Evolutionary conservation across 2,329 filamentous ascomycete genomes (phyloP), one percentile per base, ranked within the genome.

Genomic region (Neophaeococcomyces mojaviensis): DNA sequence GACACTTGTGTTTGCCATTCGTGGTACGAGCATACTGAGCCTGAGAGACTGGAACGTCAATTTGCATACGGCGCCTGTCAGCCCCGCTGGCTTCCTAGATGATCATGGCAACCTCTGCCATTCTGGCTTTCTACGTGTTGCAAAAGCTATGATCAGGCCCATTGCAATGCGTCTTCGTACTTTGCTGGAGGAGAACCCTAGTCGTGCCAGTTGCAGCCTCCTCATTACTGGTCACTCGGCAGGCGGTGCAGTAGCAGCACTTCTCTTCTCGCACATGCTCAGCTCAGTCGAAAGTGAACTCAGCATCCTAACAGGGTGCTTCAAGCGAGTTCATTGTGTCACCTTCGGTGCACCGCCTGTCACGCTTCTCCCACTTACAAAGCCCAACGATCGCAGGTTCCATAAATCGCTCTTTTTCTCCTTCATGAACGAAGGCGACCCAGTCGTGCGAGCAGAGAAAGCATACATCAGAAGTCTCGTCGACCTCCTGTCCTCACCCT

Each of bases 41-140:
- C 85, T 92, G 55, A 80, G 85, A 69, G 88, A 94, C 65, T 94
- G 88, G 88, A 77, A 84, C 1, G 84, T 92, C 37, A 94, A 94
- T 61, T 74, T 92, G 44, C 79, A 85, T 40, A 77, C 77, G 1
- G 78, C 76, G 0, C 86, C 86, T 0, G 71, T 76, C 0, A 72
- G 79, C 1, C 86, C 88, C 0, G 61, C 59, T 0, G 78, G 76
- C 1, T 92, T 94, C 60, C 71, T 94, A 20, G 87, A 94, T 58
- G 87, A 94, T 55, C 63, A 73, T 0, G 79, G 78, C 13, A 94
- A 94, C 58, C 71, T 82, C 12, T 92, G 86, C 60, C 88, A 94
- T 60, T 74, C 84, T 1, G 88, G 88, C 0, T 94, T 94, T 55
- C 71, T 94, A 0, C 74, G 77, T 10, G 84, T 86, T 1, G 87